Evolutionary conservation across 2,329 filamentous ascomycete species (phyloP).

Genomic region (Talaromyces sp.): DNA sequence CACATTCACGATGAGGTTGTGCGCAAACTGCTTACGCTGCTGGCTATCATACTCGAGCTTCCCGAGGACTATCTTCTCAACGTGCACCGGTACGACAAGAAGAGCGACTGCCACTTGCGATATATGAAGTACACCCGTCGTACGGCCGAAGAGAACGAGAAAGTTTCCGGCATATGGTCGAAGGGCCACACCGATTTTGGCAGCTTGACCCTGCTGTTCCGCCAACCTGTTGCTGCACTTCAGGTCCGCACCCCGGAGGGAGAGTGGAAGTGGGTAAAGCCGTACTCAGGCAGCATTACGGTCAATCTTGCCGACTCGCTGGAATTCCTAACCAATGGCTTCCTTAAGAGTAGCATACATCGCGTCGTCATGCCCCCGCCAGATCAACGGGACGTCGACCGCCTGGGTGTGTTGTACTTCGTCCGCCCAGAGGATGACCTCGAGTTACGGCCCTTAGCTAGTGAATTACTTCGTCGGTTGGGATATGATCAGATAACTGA

Average conservation of each 20-base stretch:
- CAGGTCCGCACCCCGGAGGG: constrained; percentile 50
- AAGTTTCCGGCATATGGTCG: constrained; percentile 35
- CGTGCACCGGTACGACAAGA: constrained; percentile 56
- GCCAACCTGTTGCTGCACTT: constrained; percentile 56
- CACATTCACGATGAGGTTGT: constrained; percentile 55
- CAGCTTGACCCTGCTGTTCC: constrained; percentile 55
- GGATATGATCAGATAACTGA: constrained; percentile 13
- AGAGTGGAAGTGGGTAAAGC: constrained; percentile 50
- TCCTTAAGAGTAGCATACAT: constrained; percentile 48
- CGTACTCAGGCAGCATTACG: constrained; percentile 47
- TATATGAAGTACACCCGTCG: constrained; percentile 59
- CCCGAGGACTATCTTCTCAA: constrained; percentile 56
- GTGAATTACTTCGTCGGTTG: constrained; percentile 1
- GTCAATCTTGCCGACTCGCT: constrained; percentile 52
- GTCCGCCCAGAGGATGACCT: constrained; percentile 40
- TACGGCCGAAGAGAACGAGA: constrained; percentile 46
- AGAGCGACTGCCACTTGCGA: constrained; percentile 57
- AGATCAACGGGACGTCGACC: constrained; percentile 42
- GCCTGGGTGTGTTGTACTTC: constrained; percentile 43
- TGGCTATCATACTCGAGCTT: constrained; percentile 59
- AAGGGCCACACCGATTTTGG: constrained; percentile 55
- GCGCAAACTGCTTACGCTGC: constrained; percentile 53
- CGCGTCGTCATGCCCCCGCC: constrained; percentile 46
- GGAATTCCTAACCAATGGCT: constrained; percentile 43
- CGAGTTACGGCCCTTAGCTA: constrained; percentile 27